Conservation (phyloP, 148 eudicot genomes). For the Heliosperma pusillum region DNA sequence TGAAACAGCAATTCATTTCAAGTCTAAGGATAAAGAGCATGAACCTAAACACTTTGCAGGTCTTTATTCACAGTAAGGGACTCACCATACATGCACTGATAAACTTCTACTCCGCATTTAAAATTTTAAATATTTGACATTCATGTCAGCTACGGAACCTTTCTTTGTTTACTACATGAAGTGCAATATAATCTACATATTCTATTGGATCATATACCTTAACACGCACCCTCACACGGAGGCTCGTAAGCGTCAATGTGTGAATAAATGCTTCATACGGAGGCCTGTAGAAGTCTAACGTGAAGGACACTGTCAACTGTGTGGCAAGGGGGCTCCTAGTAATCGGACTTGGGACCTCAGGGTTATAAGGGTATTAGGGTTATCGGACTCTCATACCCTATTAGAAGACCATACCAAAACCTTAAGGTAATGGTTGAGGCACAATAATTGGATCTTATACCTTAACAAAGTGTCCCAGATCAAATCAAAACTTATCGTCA, state of each 20-base stretch:
- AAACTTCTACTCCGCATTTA: background rate
- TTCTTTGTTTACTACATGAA: background rate
- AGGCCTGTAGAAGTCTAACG: no score
- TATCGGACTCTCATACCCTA: no score
- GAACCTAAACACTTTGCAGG: constrained; percentile 9
- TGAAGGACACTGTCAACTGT: no score
- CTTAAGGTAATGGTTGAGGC: no score
- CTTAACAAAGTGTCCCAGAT: background rate
- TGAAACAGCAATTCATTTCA: constrained; percentile 32
- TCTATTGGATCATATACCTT: background rate
- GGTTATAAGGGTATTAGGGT: no score
- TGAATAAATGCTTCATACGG: no score
- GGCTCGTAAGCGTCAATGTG: no score
- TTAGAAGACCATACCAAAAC: no score
- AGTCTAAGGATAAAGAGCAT: background rate
- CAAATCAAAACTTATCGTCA: background rate
- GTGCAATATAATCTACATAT: constrained; percentile 1
- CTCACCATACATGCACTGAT: background rate
- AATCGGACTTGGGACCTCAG: no score
- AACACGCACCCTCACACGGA: no score
- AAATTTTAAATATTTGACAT: background rate
- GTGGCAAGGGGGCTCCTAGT: no score
- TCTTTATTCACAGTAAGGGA: background rate
- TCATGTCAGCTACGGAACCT: background rate
- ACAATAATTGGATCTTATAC: no score